Percentiles rank a stretch among this genome's conserved stretches.
Conservation (phyloP, 1,139 yeast species). For the Blastobotrys proliferans region DNA sequence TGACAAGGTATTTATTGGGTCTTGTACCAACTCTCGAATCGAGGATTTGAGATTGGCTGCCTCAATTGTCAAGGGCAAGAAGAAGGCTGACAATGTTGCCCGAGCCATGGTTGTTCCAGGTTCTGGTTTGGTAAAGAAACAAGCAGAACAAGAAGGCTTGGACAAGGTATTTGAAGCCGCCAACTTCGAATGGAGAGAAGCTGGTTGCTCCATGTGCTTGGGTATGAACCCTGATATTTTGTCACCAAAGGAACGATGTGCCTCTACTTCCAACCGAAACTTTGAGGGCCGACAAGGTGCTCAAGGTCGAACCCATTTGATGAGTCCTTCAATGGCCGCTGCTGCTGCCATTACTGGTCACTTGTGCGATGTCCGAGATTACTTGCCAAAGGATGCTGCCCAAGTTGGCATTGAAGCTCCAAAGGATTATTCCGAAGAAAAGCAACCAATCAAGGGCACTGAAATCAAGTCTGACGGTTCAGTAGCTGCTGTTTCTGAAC, state of each 20-base stretch:
- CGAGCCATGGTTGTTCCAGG: slow-evolving; percentile 95
- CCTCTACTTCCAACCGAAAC: slow-evolving; percentile 97
- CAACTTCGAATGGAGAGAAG: slow-evolving; percentile 98
- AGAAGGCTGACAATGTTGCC: slow-evolving; percentile 76
- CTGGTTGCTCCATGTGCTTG: slow-evolving; percentile 98
- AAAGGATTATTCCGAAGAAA: slow-evolving; percentile 66
- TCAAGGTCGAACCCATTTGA: slow-evolving; percentile 88
- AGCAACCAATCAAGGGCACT: slow-evolving; percentile 43
- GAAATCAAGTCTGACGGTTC: slow-evolving; percentile 27
- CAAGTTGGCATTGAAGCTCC: slow-evolving; percentile 53
- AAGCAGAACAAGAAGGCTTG: slow-evolving; percentile 93
- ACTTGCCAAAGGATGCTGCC: slow-evolving; percentile 60
- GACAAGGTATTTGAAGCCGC: slow-evolving; percentile 88
- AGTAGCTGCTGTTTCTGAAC: slow-evolving; percentile 16
- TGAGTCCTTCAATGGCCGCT: slow-evolving; percentile 99
- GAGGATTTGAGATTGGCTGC: slow-evolving; percentile 98
- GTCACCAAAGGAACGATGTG: slow-evolving; percentile 94
- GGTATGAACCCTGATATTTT: slow-evolving; percentile 99
- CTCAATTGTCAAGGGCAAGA: slow-evolving; percentile 82
- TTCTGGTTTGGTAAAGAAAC: slow-evolving; percentile 86
- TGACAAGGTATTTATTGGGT: slow-evolving; percentile 95
- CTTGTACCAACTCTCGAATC: slow-evolving; percentile 96
- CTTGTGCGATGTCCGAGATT: slow-evolving; percentile 85
- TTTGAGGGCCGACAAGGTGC: slow-evolving; percentile 99
- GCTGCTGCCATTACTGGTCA: slow-evolving; percentile 95